Percentiles rank a stretch among this genome's conserved stretches.
Evolutionary conservation across 768 basidiomycete genomes (phyloP).

Genomic region (Lentinula sp.): DNA sequence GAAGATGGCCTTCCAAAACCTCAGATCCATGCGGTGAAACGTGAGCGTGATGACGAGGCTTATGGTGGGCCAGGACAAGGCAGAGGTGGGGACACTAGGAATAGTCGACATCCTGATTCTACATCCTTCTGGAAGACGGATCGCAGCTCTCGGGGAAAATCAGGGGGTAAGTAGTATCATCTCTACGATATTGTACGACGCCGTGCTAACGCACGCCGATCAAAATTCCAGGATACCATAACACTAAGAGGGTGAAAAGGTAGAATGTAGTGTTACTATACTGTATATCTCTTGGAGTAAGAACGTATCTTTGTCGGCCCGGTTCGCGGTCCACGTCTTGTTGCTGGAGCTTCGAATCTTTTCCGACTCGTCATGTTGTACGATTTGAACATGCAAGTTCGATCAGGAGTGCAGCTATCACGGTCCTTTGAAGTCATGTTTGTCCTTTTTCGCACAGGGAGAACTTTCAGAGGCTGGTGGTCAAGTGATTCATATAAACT

Average conservation of each 20-base stretch:
- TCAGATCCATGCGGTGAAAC: neutral
- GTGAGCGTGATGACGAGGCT: neutral
- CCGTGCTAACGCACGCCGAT: neutral
- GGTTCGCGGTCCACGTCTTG: neutral
- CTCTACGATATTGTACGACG: neutral
- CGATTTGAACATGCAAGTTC: neutral
- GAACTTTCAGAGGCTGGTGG: neutral
- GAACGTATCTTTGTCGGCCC: neutral
- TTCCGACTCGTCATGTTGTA: neutral
- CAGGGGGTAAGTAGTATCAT: neutral
- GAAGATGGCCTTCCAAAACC: neutral
- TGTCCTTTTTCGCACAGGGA: neutral
- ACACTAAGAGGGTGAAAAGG: neutral
- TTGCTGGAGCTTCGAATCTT: neutral
- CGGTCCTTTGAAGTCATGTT: too few species aligned
- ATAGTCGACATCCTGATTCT: neutral
- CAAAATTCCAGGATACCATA: neutral
- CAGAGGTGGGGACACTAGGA: neutral
- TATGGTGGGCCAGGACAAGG: neutral
- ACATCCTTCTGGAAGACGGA: neutral
- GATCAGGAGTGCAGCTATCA: neutral
- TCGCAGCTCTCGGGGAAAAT: neutral
- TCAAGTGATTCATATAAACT: neutral
- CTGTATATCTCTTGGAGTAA: neutral
- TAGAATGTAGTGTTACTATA: neutral